A percentile compares a stretch with the other conserved stretches of the same genome.
These are phyloP conservation scores for Exsudoporus floridanus DNA, from an alignment of 1,284 basidiomycete genomes.

Conservation along the genomic window DNA sequence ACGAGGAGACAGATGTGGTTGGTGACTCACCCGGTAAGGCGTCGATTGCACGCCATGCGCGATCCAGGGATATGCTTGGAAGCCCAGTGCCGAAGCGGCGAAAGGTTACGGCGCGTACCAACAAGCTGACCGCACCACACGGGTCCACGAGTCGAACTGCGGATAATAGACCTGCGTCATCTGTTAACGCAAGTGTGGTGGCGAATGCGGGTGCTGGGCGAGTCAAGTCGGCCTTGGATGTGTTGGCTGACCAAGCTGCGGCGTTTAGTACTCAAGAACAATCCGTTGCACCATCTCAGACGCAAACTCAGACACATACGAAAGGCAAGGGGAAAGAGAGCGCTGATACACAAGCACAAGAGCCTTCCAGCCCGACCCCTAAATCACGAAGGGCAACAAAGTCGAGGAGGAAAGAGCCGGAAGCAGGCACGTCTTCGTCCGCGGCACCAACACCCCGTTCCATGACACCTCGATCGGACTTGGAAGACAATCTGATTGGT, in stretches of 20 bases:
- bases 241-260: slow-evolving; percentile 70
- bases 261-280: slow-evolving; percentile 34
- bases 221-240: slow-evolving; percentile 58
- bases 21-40: slow-evolving; percentile 14
- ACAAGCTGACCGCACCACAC: slow-evolving; percentile 13
- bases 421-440: slow-evolving; percentile 4
- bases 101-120: slow-evolving; percentile 15
- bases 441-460: slow-evolving; percentile 12
- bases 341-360: slow-evolving; percentile 1
- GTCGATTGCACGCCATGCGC: slow-evolving; percentile 16
- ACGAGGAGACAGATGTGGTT: slow-evolving; percentile 20
- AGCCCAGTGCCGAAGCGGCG: slow-evolving; percentile 38
- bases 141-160: slow-evolving; percentile 1
- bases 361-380: slow-evolving; percentile 1
- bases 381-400: slow-evolving; percentile 11
- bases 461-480: slow-evolving; percentile 21
- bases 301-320: background rate
- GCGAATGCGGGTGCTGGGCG: slow-evolving; percentile 24
- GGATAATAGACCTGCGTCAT: background rate
- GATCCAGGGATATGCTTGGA: slow-evolving; percentile 32
- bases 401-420: slow-evolving; percentile 9
- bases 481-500: slow-evolving; percentile 1
- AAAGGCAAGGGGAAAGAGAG: slow-evolving; percentile 25
- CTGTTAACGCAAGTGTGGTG: background rate
- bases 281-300: background rate